Base-by-base conservation (phyloP, 345 rosid genomes). In the Citropsis articulata region DNA sequence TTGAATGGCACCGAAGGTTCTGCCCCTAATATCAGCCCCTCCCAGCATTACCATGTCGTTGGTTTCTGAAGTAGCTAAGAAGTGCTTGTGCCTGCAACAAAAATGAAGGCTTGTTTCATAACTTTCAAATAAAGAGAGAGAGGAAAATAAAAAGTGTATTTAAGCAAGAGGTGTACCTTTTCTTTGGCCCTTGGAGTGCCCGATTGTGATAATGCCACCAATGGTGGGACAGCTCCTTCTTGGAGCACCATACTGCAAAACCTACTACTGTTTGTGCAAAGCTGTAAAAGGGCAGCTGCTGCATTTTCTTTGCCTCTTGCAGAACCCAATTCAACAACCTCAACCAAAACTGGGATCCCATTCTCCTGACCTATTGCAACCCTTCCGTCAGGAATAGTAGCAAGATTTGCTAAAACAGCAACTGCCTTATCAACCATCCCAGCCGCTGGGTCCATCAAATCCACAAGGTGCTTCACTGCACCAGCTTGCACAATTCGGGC, bases 401-500 rank as follows among this genome's bases (percentile, higher is more conserved):
- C 97, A 61, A 97, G 99, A 88, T 94, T 97, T 48, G 98, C 92
- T 80, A 97, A 81, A 71, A 97, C 94, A 30, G 93, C 94, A 10
- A 97, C 97, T 8, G 94, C 98, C 88, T 84, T 94, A 78, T 94
- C 99, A 66, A 97, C 98, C 98, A 91, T 87, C 72, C 98, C 99
- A 36, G 90, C 90, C 22, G 93, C 90, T 8, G 97, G 98, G 82
- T 94, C 92, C 99, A 94, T 91, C 82, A 97, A 77, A 28, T 94
- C 97, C 62, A 97, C 92, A 0, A 97, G 98, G 82, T 97, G 81
- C 84, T 72, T 94, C 8, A 94, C 94, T 19, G 97, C 98, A 31
- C 95, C 98, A 55, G 95, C 98, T 80, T 91, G 87, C n/a, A 97
- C 93, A 18, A 93, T 91, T 33, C 85, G 84, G 13, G 84, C 77